These are phyloP conservation scores for Phytophthora hibernalis DNA, from an alignment of 352 stramenopile species.

Conservation along the genomic window DNA sequence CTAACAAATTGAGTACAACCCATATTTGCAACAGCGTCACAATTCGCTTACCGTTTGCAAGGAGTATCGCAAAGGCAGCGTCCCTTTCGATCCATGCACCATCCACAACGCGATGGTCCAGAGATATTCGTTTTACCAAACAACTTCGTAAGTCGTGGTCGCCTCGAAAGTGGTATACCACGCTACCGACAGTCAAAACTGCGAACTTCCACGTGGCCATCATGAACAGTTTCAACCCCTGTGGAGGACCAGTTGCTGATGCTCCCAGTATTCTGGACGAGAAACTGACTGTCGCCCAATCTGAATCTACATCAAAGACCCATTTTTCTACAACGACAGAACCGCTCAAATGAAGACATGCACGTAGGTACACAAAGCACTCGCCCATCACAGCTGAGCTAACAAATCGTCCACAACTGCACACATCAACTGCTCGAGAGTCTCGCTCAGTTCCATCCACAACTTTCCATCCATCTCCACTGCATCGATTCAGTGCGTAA, in stretches of 20 bases:
- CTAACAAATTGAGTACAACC: slow-evolving; percentile 3
- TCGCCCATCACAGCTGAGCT: slow-evolving; percentile 24
- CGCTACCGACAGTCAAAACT: slow-evolving; percentile 3
- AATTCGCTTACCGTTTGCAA: slow-evolving; percentile 33
- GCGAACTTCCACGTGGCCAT: slow-evolving; percentile 23
- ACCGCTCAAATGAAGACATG: background rate
- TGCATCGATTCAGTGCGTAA: slow-evolving; percentile 9
- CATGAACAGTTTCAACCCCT: slow-evolving; percentile 18
- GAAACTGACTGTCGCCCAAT: slow-evolving; percentile 20
- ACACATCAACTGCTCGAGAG: background rate
- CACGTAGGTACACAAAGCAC: slow-evolving; percentile 29
- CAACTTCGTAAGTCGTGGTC: slow-evolving; percentile 17
- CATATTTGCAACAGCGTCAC: background rate
- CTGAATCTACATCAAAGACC: slow-evolving; percentile 32
- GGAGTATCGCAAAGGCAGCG: slow-evolving; percentile 35
- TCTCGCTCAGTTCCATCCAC: slow-evolving; percentile 5
- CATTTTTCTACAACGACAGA: slow-evolving; percentile 27
- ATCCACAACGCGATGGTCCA: slow-evolving; percentile 24
- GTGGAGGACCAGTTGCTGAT: background rate
- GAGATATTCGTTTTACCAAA: slow-evolving; percentile 10
- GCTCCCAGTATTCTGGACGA: slow-evolving; percentile 9
- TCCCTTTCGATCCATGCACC: slow-evolving; percentile 26
- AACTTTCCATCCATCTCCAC: slow-evolving; percentile 13
- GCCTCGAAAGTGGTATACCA: slow-evolving; percentile 18
- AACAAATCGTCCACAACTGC: slow-evolving; percentile 29